These are phyloP conservation scores for Aspergillus melleus DNA, from an alignment of 2,329 filamentous ascomycete species.

Conservation along the genomic window DNA sequence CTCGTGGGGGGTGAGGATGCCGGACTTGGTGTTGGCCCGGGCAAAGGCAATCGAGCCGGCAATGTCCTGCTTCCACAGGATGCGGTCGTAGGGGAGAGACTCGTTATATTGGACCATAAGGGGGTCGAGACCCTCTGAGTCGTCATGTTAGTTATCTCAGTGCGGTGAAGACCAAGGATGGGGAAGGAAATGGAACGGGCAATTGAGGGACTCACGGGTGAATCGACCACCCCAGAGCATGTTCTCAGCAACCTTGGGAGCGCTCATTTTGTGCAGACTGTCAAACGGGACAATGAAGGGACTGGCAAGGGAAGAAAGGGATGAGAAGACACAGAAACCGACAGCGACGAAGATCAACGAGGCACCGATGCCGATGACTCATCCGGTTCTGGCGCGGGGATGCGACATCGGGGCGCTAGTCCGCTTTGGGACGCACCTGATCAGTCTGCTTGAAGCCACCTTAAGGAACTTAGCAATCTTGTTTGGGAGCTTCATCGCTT, in stretches of 20 bases:
- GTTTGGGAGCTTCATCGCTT: too few relatives aligned
- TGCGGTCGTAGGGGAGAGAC: conserved; percentile 74
- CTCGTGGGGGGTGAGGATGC: conserved; percentile 71
- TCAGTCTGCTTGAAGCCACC: too few relatives aligned
- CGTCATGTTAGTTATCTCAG: conserved; percentile 14
- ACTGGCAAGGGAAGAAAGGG: conserved; percentile 3
- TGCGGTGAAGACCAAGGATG: neutral
- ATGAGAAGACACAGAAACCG: neutral
- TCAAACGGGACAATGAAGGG: conserved; percentile 5
- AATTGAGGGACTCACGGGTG: conserved; percentile 47
- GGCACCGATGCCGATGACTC: conserved; percentile 3
- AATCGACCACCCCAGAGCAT: conserved; percentile 65
- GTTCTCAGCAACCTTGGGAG: conserved; percentile 43
- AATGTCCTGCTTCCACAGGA: conserved; percentile 79
- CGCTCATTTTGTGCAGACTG: conserved; percentile 33
- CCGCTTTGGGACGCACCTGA: neutral
- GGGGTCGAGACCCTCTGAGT: conserved; percentile 74
- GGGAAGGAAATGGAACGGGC: conserved; percentile 6
- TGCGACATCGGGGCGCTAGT: conserved; percentile 16
- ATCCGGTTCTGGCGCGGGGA: conserved; percentile 6
- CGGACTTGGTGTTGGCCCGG: conserved; percentile 71
- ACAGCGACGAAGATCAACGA: neutral
- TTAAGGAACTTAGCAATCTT: too few relatives aligned
- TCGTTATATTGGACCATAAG: conserved; percentile 86
- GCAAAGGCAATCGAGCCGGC: conserved; percentile 79